A percentile compares a stretch with the other conserved stretches of the same genome.
Conservation (phyloP, 805 yeast species). For the Candida insectorum region DNA sequence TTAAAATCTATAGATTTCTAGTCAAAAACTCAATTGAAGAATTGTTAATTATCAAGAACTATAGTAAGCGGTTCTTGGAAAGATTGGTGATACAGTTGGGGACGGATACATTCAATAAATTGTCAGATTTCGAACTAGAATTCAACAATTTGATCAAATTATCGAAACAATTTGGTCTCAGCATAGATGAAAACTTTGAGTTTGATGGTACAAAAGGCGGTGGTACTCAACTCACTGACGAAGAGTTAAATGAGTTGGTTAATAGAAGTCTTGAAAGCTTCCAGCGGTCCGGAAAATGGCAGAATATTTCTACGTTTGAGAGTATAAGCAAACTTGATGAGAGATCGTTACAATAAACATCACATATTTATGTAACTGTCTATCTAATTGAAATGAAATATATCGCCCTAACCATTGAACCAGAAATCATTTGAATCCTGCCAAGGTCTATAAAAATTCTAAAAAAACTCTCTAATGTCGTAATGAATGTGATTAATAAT, state of each 20-base stretch:
- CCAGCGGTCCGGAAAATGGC: slow-evolving; percentile 17
- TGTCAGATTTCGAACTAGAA: slow-evolving; percentile 17
- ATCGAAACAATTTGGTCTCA: slow-evolving; percentile 15
- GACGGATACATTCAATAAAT: slow-evolving; percentile 28
- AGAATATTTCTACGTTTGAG: slow-evolving; percentile 34
- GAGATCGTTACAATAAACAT: no score
- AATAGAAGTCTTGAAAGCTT: slow-evolving; percentile 33
- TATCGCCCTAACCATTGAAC: no score
- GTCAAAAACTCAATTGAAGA: slow-evolving; percentile 82
- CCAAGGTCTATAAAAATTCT: background rate
- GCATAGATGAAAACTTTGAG: slow-evolving; percentile 10
- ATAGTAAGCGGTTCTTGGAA: slow-evolving; percentile 60
- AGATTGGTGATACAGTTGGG: slow-evolving; percentile 29
- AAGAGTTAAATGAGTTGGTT: slow-evolving; percentile 42
- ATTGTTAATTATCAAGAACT: slow-evolving; percentile 72
- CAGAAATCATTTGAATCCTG: no score
- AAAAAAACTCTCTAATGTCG: background rate
- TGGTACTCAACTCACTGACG: slow-evolving; percentile 6
- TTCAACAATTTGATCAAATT: slow-evolving; percentile 19
- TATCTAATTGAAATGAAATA: background rate
- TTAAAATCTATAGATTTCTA: slow-evolving; percentile 74
- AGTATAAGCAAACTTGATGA: slow-evolving; percentile 34
- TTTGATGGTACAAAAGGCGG: slow-evolving; percentile 8
- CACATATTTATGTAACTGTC: no score
- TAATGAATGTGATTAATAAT: background rate